A percentile compares a stretch with the other conserved stretches of the same genome.
Conservation (phyloP, 805 yeast species). For the Myxozyma sirexii region DNA sequence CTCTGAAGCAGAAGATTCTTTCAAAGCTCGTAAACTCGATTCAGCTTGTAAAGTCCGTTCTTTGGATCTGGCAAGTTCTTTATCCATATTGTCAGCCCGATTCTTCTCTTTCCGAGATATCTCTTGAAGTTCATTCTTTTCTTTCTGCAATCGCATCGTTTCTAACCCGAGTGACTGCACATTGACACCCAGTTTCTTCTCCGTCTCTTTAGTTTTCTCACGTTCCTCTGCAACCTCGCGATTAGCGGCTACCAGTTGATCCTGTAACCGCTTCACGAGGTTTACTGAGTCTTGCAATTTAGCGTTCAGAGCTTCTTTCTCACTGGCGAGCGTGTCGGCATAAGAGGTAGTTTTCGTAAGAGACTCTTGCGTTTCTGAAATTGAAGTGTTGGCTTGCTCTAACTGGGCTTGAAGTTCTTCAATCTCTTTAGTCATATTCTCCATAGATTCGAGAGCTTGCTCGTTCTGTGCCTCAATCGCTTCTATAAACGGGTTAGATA, state of each 20-base stretch:
- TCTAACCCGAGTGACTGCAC: slow-evolving; percentile 38
- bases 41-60: slow-evolving; percentile 26
- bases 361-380: slow-evolving; percentile 7
- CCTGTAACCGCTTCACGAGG: slow-evolving; percentile 9
- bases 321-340: slow-evolving; percentile 8
- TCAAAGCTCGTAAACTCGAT: slow-evolving; percentile 7
- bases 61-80: slow-evolving; percentile 36
- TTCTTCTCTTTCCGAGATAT: slow-evolving; percentile 39
- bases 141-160: slow-evolving; percentile 37
- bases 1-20: slow-evolving; percentile 18
- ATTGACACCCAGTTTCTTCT: slow-evolving; percentile 19
- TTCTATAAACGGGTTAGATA: slow-evolving; percentile 3
- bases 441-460: slow-evolving; percentile 20
- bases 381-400: slow-evolving; percentile 1
- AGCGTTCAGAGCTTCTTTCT: slow-evolving; percentile 4
- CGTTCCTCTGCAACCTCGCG: slow-evolving; percentile 26
- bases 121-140: slow-evolving; percentile 43
- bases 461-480: slow-evolving; percentile 33
- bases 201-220: slow-evolving; percentile 11
- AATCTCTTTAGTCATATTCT: slow-evolving; percentile 18
- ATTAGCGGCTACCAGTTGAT: slow-evolving; percentile 4
- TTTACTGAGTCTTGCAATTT: slow-evolving; percentile 12
- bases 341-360: not conserved
- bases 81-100: slow-evolving; percentile 44
- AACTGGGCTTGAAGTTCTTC: slow-evolving; percentile 10